phyloP scores from a whole-genome alignment of 2,329 filamentous ascomycete species.

The Alternaria sp. region DNA sequence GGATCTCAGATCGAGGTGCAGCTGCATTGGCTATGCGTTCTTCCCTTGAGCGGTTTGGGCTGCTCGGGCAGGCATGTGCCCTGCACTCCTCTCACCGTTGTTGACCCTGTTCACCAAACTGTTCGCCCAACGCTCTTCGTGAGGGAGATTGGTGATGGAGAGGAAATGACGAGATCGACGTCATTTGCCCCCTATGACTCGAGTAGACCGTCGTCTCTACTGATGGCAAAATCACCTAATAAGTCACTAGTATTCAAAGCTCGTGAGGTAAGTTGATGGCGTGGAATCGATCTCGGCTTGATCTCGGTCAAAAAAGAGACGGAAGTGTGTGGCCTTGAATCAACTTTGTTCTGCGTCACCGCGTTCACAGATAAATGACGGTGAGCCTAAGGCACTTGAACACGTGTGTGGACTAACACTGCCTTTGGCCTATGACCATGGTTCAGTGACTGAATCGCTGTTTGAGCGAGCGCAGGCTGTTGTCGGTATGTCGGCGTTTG shows the following conservation, averaged over 20 bases:
- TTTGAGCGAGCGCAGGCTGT: not conserved
- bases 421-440: not conserved
- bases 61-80: not conserved
- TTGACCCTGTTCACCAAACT: not conserved
- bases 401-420: not conserved
- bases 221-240: not conserved
- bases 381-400: not conserved
- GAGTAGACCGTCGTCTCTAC: not conserved
- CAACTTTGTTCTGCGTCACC: not conserved
- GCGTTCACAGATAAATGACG: not conserved
- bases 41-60: not conserved
- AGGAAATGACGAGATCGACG: not conserved
- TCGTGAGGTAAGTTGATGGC: not conserved
- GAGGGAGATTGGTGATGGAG: not conserved
- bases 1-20: not conserved
- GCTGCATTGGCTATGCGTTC: slow-evolving; percentile 1
- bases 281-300: not conserved
- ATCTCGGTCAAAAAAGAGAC: not conserved
- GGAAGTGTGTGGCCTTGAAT: not conserved
- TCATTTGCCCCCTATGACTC: slow-evolving; percentile 1
- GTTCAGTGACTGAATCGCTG: not conserved
- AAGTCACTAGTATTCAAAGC: not conserved
- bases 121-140: slow-evolving; percentile 2
- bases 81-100: slow-evolving; percentile 1
- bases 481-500: slow-evolving; percentile 22